These are phyloP conservation scores for Ceratocystis colombiana DNA, from an alignment of 2,329 filamentous ascomycete genomes.

Conservation along the genomic window DNA sequence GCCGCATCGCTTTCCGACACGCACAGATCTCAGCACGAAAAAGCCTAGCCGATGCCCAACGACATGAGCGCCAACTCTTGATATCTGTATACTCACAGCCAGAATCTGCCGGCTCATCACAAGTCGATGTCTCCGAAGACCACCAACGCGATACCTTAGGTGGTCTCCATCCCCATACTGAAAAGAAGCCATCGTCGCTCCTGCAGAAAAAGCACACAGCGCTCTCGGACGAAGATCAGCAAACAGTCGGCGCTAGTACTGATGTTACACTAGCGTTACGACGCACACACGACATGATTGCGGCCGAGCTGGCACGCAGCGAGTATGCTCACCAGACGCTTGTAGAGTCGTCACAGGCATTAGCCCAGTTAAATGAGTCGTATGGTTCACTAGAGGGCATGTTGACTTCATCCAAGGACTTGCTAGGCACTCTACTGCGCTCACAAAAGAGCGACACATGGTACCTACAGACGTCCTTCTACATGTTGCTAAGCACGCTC, in stretches of 20 bases:
- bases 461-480: conserved; percentile 88
- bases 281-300: conserved; percentile 77
- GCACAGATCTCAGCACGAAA: conserved; percentile 72
- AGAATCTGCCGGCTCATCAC: conserved; percentile 29
- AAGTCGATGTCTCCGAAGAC: conserved; percentile 27
- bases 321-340: conserved; percentile 86
- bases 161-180: conserved; percentile 28
- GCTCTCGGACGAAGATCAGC: conserved; percentile 56
- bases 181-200: conserved; percentile 22
- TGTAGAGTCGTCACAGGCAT: conserved; percentile 68
- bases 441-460: conserved; percentile 96
- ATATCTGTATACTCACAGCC: conserved; percentile 53
- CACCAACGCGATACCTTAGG: conserved; percentile 25
- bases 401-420: conserved; percentile 59
- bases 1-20: conserved; percentile 61
- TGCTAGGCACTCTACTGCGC: conserved; percentile 68
- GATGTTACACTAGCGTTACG: conserved; percentile 78
- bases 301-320: conserved; percentile 71
- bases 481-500: conserved; percentile 66
- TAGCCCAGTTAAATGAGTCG: conserved; percentile 68
- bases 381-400: conserved; percentile 73
- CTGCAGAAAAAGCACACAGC: conserved; percentile 32
- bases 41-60: conserved; percentile 61
- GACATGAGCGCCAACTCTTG: conserved; percentile 65
- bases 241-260: conserved; percentile 62